These are phyloP conservation scores for Citrullus amarus DNA, from an alignment of 306 rosid genomes.

Conservation along the genomic window DNA sequence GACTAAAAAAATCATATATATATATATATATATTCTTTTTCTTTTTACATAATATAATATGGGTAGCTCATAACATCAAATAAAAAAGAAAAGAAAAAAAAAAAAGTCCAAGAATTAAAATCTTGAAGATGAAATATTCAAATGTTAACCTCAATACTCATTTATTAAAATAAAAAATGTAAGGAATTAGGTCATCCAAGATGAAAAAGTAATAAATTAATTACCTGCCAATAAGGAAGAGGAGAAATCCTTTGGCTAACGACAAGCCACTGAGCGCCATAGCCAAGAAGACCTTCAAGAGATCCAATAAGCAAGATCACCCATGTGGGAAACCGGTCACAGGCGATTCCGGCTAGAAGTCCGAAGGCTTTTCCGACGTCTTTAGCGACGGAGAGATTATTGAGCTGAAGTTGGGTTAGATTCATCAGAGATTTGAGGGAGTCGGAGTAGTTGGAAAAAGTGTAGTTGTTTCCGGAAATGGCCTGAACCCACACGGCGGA, in stretches of 20 bases:
- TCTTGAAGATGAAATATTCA: not conserved
- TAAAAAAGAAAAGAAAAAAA: too few species aligned
- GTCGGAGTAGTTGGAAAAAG: constrained; percentile 81
- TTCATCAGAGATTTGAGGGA: constrained; percentile 73
- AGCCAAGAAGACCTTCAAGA: constrained; percentile 63
- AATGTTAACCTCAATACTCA: too few species aligned
- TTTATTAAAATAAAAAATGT: too few species aligned
- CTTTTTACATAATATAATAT: too few species aligned
- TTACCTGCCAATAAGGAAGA: constrained; percentile 81
- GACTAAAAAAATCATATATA: too few species aligned
- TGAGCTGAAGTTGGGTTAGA: constrained; percentile 67
- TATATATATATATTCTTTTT: too few species aligned
- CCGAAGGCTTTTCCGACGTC: constrained; percentile 84
- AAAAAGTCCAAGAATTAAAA: not conserved
- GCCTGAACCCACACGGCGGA: constrained; percentile 82
- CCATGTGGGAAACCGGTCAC: constrained; percentile 65
- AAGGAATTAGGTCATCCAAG: too few species aligned
- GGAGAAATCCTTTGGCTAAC: constrained; percentile 52
- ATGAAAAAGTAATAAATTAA: too few species aligned
- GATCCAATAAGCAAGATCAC: constrained; percentile 63
- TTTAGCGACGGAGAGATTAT: constrained; percentile 71
- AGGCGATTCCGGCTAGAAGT: constrained; percentile 68
- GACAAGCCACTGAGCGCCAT: constrained; percentile 87
- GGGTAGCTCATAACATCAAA: too few species aligned
- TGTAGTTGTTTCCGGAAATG: constrained; percentile 94